Conservation (phyloP, 495 filamentous ascomycete species). For the Neurospora sp. region DNA sequence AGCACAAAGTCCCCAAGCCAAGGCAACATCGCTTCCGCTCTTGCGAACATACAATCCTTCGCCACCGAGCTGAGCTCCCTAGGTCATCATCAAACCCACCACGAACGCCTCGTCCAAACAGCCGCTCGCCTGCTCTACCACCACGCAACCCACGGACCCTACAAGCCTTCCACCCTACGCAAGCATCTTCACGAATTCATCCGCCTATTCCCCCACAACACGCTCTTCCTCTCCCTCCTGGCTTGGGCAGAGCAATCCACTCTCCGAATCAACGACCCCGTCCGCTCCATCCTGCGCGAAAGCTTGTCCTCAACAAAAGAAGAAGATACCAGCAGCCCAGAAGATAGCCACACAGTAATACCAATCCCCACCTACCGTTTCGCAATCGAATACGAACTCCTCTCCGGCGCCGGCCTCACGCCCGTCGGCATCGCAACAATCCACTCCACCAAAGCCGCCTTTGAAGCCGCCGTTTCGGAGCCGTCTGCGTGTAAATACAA, state of each 20-base stretch:
- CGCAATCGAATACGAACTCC: constrained; percentile 56
- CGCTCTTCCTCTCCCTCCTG: constrained; percentile 62
- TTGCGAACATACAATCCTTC: constrained; percentile 26
- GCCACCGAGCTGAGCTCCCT: constrained; percentile 36
- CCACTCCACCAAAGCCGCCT: constrained; percentile 54
- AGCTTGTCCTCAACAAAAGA: constrained; percentile 31
- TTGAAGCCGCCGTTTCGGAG: constrained; percentile 56
- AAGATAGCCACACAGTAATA: not conserved
- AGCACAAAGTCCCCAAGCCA: constrained; percentile 28
- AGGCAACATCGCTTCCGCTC: constrained; percentile 41
- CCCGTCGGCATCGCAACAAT: constrained; percentile 32
- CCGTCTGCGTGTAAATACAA: constrained; percentile 20
- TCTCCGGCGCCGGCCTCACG: not conserved
- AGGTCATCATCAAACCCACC: constrained; percentile 37
- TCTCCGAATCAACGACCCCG: constrained; percentile 60
- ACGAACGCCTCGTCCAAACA: constrained; percentile 56
- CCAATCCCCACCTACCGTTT: constrained; percentile 49
- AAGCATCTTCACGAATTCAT: constrained; percentile 49
- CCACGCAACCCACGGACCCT: constrained; percentile 49
- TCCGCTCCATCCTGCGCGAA: constrained; percentile 46
- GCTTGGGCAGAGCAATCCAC: constrained; percentile 55
- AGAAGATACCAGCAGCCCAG: constrained; percentile 16
- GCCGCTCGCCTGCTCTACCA: constrained; percentile 58
- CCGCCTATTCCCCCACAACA: constrained; percentile 61
- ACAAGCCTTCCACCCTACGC: constrained; percentile 55